Evolutionary conservation across 768 basidiomycete species (phyloP), one percentile per base, ranked within the genome.

Genomic region (Lyophyllum semitale): DNA sequence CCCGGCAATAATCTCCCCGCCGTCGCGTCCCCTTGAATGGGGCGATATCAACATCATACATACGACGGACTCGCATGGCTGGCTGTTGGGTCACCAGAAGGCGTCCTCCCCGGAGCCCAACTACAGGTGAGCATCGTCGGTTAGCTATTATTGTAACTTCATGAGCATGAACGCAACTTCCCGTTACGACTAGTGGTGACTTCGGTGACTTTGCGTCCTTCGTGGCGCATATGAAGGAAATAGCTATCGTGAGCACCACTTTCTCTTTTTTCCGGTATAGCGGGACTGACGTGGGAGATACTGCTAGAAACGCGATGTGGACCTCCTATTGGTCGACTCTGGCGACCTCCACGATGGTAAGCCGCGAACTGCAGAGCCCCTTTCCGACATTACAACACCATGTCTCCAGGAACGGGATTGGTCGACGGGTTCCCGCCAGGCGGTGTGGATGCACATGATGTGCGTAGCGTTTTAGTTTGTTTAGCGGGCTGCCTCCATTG

Each of bases 151-250:
- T 30, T 33, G 15, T 25, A 29, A 32, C 18, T 9, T 1, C n/a
- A 22, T 8, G 17, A 53, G 11, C 33, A 38, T 17, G 18, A 17
- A 12, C 8, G 25, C 3, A 13, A 26, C 32, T 7, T 42, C 37
- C 23, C 37, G 5, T 48, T n/a, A n/a, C 45, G 13, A 13, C 4
- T 18, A 65, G 80, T 54, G 85, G 83, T 13, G 84, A 86, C 63
- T 77, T 86, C 25, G 93, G 92, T n/a, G 91, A 93, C 60, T 89
- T 95, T 65, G 79, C 87, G 35, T 91, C 89, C n/a, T 97, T 95
- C 60, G 87, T 92, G 13, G 62, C 81, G 2, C 90, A 91, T 55
- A 88, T 95, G 87, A 91, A 93, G 72, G 64, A 80, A 32, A 75
- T 88, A 40, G 93, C 94, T 3, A 49, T 78, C 44, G 86, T 57